Conservation (phyloP, 495 filamentous ascomycete species). For the Penicillium cosmopolitanum region DNA sequence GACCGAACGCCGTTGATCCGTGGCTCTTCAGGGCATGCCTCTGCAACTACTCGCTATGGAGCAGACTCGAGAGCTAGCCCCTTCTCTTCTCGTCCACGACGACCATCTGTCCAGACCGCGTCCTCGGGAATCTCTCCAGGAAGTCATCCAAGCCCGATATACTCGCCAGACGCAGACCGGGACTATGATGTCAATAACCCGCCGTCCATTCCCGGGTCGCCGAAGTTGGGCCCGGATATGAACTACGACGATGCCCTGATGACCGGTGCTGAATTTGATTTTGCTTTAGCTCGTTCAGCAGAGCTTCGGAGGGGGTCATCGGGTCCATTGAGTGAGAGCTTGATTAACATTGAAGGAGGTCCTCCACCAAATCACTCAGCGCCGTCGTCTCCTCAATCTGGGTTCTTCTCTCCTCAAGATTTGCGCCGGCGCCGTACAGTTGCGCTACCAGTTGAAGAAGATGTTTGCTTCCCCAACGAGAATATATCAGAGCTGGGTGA, state of each 20-base stretch:
- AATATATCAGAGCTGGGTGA: slow-evolving; percentile 79
- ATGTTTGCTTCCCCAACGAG: slow-evolving; percentile 91
- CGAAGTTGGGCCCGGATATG: slow-evolving; percentile 60
- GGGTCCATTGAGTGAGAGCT: slow-evolving; percentile 46
- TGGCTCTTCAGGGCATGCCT: slow-evolving; percentile 28
- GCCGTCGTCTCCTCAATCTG: slow-evolving; percentile 37
- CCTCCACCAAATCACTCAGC: slow-evolving; percentile 27
- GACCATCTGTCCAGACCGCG: slow-evolving; percentile 32
- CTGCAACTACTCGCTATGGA: slow-evolving; percentile 41
- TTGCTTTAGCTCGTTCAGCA: slow-evolving; percentile 30
- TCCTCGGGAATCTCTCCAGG: slow-evolving; percentile 42
- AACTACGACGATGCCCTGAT: slow-evolving; percentile 82
- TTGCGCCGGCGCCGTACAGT: slow-evolving; percentile 54
- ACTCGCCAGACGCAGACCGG: slow-evolving; percentile 36
- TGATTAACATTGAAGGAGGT: slow-evolving; percentile 62
- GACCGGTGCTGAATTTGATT: slow-evolving; percentile 52
- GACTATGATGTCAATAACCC: slow-evolving; percentile 92
- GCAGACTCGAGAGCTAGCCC: slow-evolving; percentile 37
- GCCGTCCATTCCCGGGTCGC: slow-evolving; percentile 87
- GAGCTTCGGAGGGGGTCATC: slow-evolving; percentile 42
- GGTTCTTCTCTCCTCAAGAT: slow-evolving; percentile 39
- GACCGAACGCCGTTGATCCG: slow-evolving; percentile 50
- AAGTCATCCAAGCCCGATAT: slow-evolving; percentile 29
- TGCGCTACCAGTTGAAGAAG: slow-evolving; percentile 68
- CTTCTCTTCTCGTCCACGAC: slow-evolving; percentile 34